Evolutionary conservation across 176 grass and related monocot genomes (phyloP).

Genomic region (Musa schizocarpa): DNA sequence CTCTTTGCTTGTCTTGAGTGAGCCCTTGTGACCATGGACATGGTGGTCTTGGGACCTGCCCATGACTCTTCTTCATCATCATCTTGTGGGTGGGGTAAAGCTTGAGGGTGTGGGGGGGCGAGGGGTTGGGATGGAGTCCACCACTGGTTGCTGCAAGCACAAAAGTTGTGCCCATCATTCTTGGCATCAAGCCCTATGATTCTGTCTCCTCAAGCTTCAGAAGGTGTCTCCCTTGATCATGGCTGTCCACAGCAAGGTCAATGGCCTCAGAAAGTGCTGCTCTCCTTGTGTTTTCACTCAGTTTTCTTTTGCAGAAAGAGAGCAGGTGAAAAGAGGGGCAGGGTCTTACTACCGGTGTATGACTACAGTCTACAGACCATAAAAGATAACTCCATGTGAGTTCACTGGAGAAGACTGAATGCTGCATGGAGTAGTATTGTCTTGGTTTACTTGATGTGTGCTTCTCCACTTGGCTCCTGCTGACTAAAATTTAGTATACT

Average conservation of each 20-base stretch:
- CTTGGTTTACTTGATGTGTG: too few species aligned
- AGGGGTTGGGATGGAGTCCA: background rate
- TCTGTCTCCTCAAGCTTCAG: conserved; percentile 54
- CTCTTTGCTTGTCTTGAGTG: background rate
- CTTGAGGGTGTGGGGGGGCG: background rate
- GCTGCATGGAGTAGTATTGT: background rate
- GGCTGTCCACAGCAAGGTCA: conserved; percentile 58
- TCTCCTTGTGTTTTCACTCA: background rate
- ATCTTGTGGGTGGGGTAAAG: background rate
- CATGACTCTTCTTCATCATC: background rate
- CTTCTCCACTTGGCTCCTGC: too few species aligned
- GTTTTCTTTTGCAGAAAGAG: conserved; percentile 10
- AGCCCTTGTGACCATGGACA: background rate
- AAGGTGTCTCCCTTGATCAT: conserved; percentile 37
- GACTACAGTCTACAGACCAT: background rate
- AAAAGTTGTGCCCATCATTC: conserved; percentile 45
- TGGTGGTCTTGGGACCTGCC: background rate
- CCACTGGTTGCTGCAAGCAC: conserved; percentile 1
- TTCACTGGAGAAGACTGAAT: background rate
- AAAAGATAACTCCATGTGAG: background rate
- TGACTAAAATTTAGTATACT: too few species aligned
- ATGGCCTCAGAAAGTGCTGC: conserved; percentile 53
- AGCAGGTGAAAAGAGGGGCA: background rate
- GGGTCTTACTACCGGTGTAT: background rate
- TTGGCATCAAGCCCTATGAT: conserved; percentile 54